Percentiles rank a stretch among this genome's conserved stretches.
Conservation (phyloP, 805 yeast species). For the Saturnispora saitoi region DNA sequence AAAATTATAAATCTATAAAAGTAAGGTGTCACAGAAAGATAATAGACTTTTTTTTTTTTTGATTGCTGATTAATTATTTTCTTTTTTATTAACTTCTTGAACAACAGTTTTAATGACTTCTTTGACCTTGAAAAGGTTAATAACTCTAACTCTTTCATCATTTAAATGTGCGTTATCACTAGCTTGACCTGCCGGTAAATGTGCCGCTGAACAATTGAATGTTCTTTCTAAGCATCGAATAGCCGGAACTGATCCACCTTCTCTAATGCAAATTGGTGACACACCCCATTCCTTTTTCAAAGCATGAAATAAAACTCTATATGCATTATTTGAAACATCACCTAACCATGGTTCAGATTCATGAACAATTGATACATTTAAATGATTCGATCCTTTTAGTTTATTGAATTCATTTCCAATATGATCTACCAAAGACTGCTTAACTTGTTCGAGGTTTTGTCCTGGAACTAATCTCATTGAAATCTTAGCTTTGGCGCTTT, state of each 20-base stretch:
- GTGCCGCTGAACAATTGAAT: conserved; percentile 85
- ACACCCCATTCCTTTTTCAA: conserved; percentile 64
- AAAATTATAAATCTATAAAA: not conserved
- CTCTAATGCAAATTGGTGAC: conserved; percentile 81
- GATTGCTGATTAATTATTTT: too few relatives aligned
- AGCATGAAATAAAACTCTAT: conserved; percentile 54
- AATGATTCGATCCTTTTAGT: conserved; percentile 51
- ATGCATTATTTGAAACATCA: conserved; percentile 68
- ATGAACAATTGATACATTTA: conserved; percentile 56
- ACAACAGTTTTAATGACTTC: conserved; percentile 50
- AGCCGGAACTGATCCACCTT: conserved; percentile 95
- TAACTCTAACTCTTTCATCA: conserved; percentile 74
- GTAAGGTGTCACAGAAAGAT: too few relatives aligned
- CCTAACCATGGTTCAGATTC: conserved; percentile 98
- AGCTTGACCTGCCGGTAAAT: conserved; percentile 93
- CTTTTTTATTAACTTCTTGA: not conserved
- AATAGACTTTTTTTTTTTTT: too few relatives aligned
- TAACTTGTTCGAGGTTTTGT: conserved; percentile 59
- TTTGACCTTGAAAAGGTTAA: conserved; percentile 69
- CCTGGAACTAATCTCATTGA: conserved; percentile 87
- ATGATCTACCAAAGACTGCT: conserved; percentile 38
- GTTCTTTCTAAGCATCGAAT: conserved; percentile 75
- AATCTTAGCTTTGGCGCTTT: conserved; percentile 61
- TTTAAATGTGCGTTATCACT: conserved; percentile 90
- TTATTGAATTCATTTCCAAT: conserved; percentile 39